Evolutionary conservation across 257 asterid genomes (phyloP), one percentile per base, ranked within the genome.

Genomic region (Solanum boliviense): DNA sequence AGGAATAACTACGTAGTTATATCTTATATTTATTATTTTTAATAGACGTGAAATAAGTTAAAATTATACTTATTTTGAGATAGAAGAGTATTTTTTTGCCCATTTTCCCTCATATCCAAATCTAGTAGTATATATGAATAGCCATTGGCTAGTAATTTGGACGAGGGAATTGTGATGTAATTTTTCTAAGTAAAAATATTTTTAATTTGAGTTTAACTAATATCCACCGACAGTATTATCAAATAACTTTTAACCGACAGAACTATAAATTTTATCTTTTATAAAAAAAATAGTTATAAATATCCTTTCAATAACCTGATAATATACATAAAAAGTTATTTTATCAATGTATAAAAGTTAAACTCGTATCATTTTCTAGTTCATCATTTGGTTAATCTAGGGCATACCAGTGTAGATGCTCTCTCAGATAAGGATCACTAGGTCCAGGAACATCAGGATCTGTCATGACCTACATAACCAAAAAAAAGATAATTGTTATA

Each of bases 391-490:
- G 1, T 27, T 68, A 6, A 23, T 39, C 2, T 39, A 74, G 85
- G 7, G 29, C 2, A 25, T 91, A 96, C 99, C 98, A 96, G 20
- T 96, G 99, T 73, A 96, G 97, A 86, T 94, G 97, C 92, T 96
- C 99, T 79, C 91, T 91, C 73, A 93, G 90, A 88, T 96, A 94
- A 86, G 99, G 98, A 88, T 96, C 99, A 85, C 98, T 95, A 21
- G 99, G 99, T 79, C 98, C 97, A 0, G 98, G 99, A 87, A 94
- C 98, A 90, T 96, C 99, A 48, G 98, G 99, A 83, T 96, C 99
- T 29, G 95, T 92, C 95, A 96, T 92, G 23, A 96, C 90, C 98
- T 95, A 94, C 92, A 89, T 16, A 7, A 62, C 16, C 0, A 9
- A 25, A 5, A 9, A 1, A 1, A 13, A 21, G 2, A 35, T 35